Conservation (phyloP, 31 red algal genomes). For the Asparagopsis taxiformis region DNA sequence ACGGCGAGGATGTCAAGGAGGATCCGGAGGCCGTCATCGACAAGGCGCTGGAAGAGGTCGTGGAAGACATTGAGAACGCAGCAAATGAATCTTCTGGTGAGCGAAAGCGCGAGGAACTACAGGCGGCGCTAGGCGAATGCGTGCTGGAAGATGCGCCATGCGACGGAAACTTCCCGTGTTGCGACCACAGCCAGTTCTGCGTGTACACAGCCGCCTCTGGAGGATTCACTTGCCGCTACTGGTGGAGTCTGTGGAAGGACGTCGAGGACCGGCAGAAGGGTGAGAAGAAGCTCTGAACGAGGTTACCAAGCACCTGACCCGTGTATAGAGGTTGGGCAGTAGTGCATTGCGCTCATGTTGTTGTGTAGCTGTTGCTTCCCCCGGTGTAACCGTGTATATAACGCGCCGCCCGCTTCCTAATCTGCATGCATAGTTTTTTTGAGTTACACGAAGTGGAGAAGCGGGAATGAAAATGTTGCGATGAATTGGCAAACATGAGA, state of each 20-base stretch:
- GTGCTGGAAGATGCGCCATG: constrained; percentile 31
- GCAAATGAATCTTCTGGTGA: constrained; percentile 29
- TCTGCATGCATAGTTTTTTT: too few species aligned
- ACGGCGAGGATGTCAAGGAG: constrained; percentile 31
- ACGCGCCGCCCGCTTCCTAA: too few species aligned
- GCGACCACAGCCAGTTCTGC: constrained; percentile 42
- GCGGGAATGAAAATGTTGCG: too few species aligned
- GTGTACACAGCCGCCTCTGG: constrained; percentile 28
- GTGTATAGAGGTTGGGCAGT: background rate
- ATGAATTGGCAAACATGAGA: too few species aligned
- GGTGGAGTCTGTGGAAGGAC: constrained; percentile 76
- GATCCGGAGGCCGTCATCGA: constrained; percentile 34
- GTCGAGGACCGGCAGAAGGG: constrained; percentile 19
- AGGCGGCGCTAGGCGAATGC: constrained; percentile 16
- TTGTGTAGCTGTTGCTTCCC: background rate
- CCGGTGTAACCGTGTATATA: too few species aligned
- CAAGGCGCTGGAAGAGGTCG: constrained; percentile 10
- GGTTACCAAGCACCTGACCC: background rate
- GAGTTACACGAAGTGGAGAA: too few species aligned
- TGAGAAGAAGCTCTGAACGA: background rate
- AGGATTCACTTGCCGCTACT: constrained; percentile 65
- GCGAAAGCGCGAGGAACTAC: constrained; percentile 24
- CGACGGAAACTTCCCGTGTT: constrained; percentile 33
- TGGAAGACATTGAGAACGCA: constrained; percentile 22
- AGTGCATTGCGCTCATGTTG: background rate